Evolutionary conservation across 108 stramenopile species (phyloP), one percentile per base, ranked within the genome.

Genomic region (Pseudonitzschia pungens): DNA sequence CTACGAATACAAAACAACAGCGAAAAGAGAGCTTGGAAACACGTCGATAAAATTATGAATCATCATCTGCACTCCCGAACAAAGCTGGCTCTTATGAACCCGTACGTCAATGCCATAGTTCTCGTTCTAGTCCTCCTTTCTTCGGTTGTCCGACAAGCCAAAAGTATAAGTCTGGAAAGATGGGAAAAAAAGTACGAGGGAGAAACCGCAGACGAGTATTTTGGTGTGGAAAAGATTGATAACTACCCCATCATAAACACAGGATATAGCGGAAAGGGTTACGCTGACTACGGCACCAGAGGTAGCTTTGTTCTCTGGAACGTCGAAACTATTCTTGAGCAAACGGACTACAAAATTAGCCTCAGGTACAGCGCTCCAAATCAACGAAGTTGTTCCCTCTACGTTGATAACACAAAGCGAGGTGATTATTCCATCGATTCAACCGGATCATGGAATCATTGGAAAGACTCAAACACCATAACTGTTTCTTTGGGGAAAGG

Each of bases 371-470:
- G 29, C 20, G 16, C 66, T 43, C 44, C 66, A 7, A 68, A 68
- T 18, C 6, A 26, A 26, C 51, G 66, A 9, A 27, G 29, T 27
- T 43, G 26, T 27, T 27, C 40, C 27, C 26, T 68, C 7, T 48
- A 48, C 43, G 66, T 68, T 50, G 45, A 68, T 21, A n/a, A 50
- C 20, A 33, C 22, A n/a, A 50, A 48, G 42, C 42, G 42, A 24
- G 42, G 66, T 33, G 66, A 44, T 26, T 50, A 32, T 33, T 27
- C 42, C 21, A 68, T 68, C 42, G 66, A 40, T 27, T 18, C 66
- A 11, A 68, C 66, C 11, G 26, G 27, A 7, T 43, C 66, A 10
- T 68, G 66, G 66, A 68, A 44, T 9, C n/a, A 68, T 50, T 68
- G 66, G 66, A 44, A 24, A 50, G 36, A 36, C 2, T 26, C 24